Evolutionary conservation across 1,284 basidiomycete genomes (phyloP), one percentile per base, ranked within the genome.

Genomic region (Cronartium quercuum): DNA sequence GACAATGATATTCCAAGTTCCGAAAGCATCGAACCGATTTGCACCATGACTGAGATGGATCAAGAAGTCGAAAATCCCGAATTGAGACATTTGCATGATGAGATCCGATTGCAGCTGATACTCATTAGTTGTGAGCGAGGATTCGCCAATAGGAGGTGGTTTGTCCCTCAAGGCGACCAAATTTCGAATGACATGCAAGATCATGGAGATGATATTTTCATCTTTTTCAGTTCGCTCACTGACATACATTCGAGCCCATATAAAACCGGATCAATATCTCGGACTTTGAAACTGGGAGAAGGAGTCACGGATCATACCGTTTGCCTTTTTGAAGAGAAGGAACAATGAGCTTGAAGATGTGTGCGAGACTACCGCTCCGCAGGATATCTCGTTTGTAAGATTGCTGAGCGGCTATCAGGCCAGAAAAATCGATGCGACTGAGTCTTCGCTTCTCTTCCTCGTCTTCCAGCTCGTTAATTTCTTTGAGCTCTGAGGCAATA

Each of bases 151-250:
- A 0, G 88, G 87, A 0, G 87, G 63, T 6, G 68, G 63, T 35
- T 77, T 86, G 82, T 96, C 93, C 78, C 89, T 89, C 83, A 96
- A 92, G 80, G 93, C 91, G 0, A 90, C 87, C 34, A 97, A 86
- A 81, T 97, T 97, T 66, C 94, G 89, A 68, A 96, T 86, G 76
- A 94, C 86, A 81, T 95, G 90, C 9, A 97, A 84, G n/a, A 94
- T 85, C 62, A 97, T 86, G 63, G 89, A 91, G 79, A 96, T 88
- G 78, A 96, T 85, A 79, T 94, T 91, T 37, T 87, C 85, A 80
- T 97, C 94, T 66, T 89, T 87, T 76, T 90, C 88, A 55, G 86
- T 86, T 21, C 93, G 85, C 78, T 91, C 87, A 21, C 81, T 82
- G 77, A 51, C 10, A 1, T 9, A 7, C 13, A 1, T 4, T 60